These are phyloP conservation scores for Musa balbisiana DNA, from an alignment of 202 grass and related monocot genomes.

Conservation along the genomic window DNA sequence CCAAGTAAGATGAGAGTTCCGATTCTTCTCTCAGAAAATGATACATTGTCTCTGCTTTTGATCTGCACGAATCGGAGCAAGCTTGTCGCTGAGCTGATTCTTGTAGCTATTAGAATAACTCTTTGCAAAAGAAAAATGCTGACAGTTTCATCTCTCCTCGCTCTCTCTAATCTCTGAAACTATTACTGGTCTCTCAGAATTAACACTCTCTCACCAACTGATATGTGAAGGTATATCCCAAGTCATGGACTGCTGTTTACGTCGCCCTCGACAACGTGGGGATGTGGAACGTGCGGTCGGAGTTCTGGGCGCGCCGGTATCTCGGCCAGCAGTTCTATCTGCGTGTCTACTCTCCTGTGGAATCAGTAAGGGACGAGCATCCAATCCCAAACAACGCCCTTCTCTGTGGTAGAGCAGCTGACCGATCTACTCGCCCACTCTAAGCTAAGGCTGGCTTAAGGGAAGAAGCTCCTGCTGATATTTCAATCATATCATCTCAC, in stretches of 20 bases:
- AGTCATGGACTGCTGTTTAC: conserved; percentile 54
- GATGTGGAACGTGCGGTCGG: conserved; percentile 74
- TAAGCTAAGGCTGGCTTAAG: no score
- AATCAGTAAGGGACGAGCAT: conserved; percentile 59
- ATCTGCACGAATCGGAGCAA: background rate
- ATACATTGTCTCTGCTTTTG: background rate
- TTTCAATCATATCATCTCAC: no score
- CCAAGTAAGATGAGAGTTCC: conserved; percentile 32
- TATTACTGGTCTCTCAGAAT: no score
- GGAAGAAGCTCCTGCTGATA: no score
- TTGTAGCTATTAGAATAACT: no score
- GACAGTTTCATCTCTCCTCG: no score
- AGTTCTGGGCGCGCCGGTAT: conserved; percentile 60
- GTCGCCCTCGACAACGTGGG: conserved; percentile 70
- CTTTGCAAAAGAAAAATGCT: no score
- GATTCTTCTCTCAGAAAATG: no score
- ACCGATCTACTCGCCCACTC: no score
- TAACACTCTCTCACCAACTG: no score
- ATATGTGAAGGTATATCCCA: conserved; percentile 49
- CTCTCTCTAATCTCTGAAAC: no score
- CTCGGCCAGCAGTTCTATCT: conserved; percentile 81
- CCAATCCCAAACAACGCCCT: conserved; percentile 54
- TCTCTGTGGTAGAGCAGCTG: conserved; percentile 45
- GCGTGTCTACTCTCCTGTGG: conserved; percentile 60
- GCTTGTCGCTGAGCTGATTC: no score